Evolutionary conservation across 805 yeast genomes (phyloP), one percentile per base, ranked within the genome.

Genomic region (Cyberlindnera euphorbiiphila): DNA sequence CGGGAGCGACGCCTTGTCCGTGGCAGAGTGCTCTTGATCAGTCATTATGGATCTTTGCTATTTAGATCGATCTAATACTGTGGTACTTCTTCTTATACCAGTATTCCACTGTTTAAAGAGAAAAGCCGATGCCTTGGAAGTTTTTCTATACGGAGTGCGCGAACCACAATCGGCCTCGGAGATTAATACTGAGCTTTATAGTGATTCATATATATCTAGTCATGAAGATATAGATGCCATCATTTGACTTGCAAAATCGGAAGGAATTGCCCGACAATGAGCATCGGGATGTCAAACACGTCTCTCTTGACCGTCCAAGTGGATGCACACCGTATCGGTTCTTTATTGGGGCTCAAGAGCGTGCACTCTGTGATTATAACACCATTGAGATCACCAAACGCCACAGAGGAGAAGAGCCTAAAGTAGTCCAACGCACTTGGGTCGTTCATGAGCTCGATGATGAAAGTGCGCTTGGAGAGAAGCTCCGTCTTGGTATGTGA

Each of bases 291-390:
- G 59, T 84, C 91, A 61, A 84, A 85, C 32, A 81, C 76, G 61
- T 85, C 95, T 48, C 93, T 65, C 48, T 83, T 83, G 12, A 85
- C 86, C 0, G 95, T 85, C 88, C 93, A 83, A 12, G 85, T 85
- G 28, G 86, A 78, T 26, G 88, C 80, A 50, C 88, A 84, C 42
- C 76, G 76, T 17, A 80, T 71, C 38, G 54, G 59, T 14, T 61
- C 60, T 1, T 59, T 62, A 32, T 50, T 56, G 9, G 67, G 70
- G 29, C 62, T 55, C 30, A 65, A 37, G 26, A 68, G 40, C 9
- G 67, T 65, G 38, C 69, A 61, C 37, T 61, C 60, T 16, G 66
- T 61, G 45, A 67, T 62, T 9, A 62, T 59, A 16, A 62, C 66
- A 11, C 67, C 68, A 40, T 64, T 46, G 9, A 62, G 50, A 32